A percentile compares a stretch with the other conserved stretches of the same genome.
Conservation (phyloP, 1,284 basidiomycete genomes). For the Marasmius fiardii region DNA sequence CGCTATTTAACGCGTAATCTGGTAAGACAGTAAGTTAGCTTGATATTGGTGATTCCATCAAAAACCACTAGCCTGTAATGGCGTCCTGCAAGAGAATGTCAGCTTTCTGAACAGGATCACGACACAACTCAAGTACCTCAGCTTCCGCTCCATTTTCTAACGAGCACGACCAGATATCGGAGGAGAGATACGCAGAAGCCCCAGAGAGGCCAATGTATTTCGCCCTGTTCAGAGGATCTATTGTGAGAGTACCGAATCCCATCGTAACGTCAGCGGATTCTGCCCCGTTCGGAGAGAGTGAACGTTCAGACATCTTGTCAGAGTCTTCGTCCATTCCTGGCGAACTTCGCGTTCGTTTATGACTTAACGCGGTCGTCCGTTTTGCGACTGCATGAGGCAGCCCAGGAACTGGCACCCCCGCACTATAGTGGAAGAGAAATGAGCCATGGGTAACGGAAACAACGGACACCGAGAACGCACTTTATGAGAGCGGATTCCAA, state of each 20-base stretch:
- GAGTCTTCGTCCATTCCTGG: background rate
- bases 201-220: slow-evolving; percentile 22
- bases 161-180: background rate
- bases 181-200: slow-evolving; percentile 19
- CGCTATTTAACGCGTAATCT: slow-evolving; percentile 4
- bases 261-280: slow-evolving; percentile 17
- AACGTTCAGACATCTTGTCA: background rate
- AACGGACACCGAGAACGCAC: slow-evolving; percentile 7
- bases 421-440: slow-evolving; percentile 1
- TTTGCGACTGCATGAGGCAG: slow-evolving; percentile 5
- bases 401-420: slow-evolving; percentile 19
- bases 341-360: background rate
- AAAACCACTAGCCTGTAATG: background rate
- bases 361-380: background rate
- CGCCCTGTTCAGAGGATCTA: slow-evolving; percentile 22
- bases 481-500: slow-evolving; percentile 19
- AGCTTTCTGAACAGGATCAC: background rate
- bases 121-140: background rate
- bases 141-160: background rate
- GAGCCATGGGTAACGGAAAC: background rate
- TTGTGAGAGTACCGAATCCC: slow-evolving; percentile 22
- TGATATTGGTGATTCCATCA: background rate
- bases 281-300: slow-evolving; percentile 2
- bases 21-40: background rate
- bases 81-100: background rate